Evolutionary conservation across 805 yeast species (phyloP).

Genomic region (Nakazawaea wyomingensis): DNA sequence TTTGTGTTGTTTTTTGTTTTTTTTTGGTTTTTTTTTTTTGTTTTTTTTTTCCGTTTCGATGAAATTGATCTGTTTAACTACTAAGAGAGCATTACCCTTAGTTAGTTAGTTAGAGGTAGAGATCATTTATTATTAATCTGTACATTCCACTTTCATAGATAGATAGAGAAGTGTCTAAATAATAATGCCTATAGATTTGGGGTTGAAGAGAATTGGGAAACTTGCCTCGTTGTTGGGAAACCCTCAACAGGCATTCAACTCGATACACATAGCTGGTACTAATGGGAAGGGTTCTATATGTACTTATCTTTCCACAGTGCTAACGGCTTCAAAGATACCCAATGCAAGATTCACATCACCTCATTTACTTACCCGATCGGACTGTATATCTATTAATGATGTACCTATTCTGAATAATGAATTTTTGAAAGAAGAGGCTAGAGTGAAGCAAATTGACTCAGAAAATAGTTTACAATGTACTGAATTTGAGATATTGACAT

Average conservation of each 20-base stretch:
- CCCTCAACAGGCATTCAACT: slow-evolving; percentile 60
- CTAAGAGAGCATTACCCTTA: too few species aligned
- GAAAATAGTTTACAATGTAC: slow-evolving; percentile 57
- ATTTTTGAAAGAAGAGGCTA: slow-evolving; percentile 40
- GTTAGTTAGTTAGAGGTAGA: too few species aligned
- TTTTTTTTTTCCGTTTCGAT: background rate
- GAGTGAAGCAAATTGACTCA: slow-evolving; percentile 37
- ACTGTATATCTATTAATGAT: slow-evolving; percentile 67
- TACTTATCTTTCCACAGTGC: slow-evolving; percentile 66
- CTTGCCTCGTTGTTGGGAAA: slow-evolving; percentile 51
- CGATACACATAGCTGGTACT: slow-evolving; percentile 93
- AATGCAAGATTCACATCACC: slow-evolving; percentile 90
- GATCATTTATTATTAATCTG: too few species aligned
- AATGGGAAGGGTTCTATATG: slow-evolving; percentile 95
- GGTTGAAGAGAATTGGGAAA: slow-evolving; percentile 43
- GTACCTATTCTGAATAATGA: slow-evolving; percentile 40
- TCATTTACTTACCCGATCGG: slow-evolving; percentile 68
- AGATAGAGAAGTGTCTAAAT: too few species aligned
- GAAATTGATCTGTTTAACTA: too few species aligned
- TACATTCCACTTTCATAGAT: too few species aligned
- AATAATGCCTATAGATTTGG: slow-evolving; percentile 51
- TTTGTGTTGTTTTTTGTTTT: too few species aligned
- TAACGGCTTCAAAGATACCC: slow-evolving; percentile 40
- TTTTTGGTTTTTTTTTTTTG: slow-evolving; percentile 1
- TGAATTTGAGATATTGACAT: slow-evolving; percentile 83